Evolutionary conservation across 208 protist species (phyloP).

Genomic region (Wallacemonas collosoma): DNA sequence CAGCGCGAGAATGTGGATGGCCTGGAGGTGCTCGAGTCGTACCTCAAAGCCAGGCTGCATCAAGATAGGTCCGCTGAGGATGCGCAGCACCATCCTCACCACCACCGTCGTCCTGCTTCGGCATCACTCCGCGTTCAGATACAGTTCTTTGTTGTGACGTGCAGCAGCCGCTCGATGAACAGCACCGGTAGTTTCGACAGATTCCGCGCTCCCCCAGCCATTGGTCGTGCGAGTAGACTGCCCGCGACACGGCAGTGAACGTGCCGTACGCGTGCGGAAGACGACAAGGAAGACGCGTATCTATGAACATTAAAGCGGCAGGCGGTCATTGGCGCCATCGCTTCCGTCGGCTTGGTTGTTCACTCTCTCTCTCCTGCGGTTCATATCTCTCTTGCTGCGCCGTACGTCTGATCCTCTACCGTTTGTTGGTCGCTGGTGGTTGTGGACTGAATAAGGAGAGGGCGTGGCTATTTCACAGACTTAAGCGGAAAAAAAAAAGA

Average conservation of each 20-base stretch:
- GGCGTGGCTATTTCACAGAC: too few relatives aligned
- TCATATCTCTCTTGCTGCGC: too few relatives aligned
- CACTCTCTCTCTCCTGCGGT: too few relatives aligned
- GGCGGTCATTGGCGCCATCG: too few relatives aligned
- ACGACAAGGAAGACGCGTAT: too few relatives aligned
- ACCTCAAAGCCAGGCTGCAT: background rate
- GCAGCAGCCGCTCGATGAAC: conserved; percentile 73
- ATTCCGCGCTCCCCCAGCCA: background rate
- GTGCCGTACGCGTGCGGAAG: too few relatives aligned
- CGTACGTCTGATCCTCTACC: too few relatives aligned
- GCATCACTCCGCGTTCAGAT: conserved; percentile 58
- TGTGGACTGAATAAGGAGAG: too few relatives aligned
- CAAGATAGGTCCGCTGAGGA: background rate
- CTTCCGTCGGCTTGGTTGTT: too few relatives aligned
- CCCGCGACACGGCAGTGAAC: background rate
- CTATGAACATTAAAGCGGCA: too few relatives aligned
- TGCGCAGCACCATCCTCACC: background rate
- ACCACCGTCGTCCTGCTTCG: background rate
- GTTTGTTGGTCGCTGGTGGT: too few relatives aligned
- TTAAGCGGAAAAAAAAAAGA: too few relatives aligned
- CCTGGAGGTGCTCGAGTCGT: conserved; percentile 12
- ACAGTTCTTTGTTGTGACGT: conserved; percentile 79
- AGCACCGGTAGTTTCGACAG: conserved; percentile 11
- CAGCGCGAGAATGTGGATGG: background rate
- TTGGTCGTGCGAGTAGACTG: background rate